Conservation (phyloP, 2,329 filamentous ascomycete genomes). For the Colletotrichum karsti region DNA sequence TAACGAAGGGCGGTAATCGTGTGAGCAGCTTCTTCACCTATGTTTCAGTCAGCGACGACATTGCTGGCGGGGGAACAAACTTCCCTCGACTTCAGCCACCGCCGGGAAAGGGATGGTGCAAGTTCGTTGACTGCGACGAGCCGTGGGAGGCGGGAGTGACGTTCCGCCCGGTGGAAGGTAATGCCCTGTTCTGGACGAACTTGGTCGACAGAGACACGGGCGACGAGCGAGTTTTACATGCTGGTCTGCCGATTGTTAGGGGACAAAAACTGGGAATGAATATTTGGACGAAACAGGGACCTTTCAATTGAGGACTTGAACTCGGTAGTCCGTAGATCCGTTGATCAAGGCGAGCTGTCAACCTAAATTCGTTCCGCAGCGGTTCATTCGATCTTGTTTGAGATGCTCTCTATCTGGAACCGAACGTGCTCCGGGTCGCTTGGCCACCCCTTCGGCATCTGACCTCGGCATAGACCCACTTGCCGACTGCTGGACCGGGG, state of each 20-base stretch:
- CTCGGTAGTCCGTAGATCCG: neutral
- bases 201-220: constrained; percentile 42
- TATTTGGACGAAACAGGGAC: constrained; percentile 49
- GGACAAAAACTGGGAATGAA: constrained; percentile 52
- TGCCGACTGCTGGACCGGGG: neutral
- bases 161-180: constrained; percentile 45
- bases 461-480: neutral
- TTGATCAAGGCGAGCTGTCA: neutral
- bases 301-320: constrained; percentile 24
- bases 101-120: constrained; percentile 45
- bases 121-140: constrained; percentile 48
- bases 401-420: constrained; percentile 5
- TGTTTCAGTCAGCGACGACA: constrained; percentile 43
- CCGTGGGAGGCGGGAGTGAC: constrained; percentile 48
- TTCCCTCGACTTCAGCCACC: constrained; percentile 47
- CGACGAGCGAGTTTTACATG: constrained; percentile 48
- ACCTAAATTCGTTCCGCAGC: neutral
- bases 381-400: neutral
- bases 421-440: neutral
- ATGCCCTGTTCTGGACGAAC: constrained; percentile 52
- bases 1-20: constrained; percentile 45
- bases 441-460: neutral
- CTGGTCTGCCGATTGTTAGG: constrained; percentile 47
- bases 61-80: constrained; percentile 49
- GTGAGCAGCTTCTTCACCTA: constrained; percentile 50